A percentile compares a stretch with the other conserved stretches of the same genome.
Conservation (phyloP, 202 grass and related monocot species). For the Musa balbisiana region DNA sequence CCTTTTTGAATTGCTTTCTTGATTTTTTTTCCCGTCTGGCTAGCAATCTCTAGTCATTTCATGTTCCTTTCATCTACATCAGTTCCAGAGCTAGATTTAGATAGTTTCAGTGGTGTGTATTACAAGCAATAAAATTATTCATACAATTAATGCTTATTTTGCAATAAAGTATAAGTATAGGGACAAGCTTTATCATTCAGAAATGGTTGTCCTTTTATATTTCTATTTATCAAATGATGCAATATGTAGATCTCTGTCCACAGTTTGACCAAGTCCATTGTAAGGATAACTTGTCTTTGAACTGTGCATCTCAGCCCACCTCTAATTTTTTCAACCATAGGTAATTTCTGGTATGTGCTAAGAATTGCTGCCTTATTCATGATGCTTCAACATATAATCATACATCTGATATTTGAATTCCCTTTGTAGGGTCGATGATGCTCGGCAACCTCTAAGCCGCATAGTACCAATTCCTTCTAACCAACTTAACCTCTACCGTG, state of each 20-base stretch:
- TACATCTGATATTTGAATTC: constrained; percentile 23
- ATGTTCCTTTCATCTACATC: constrained; percentile 8
- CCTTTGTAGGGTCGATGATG: constrained; percentile 77
- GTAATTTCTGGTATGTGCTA: neutral
- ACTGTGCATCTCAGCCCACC: neutral
- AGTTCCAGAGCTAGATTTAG: neutral
- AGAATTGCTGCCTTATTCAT: neutral
- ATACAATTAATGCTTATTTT: too few species aligned
- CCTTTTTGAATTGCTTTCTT: neutral
- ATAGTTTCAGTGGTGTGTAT: neutral
- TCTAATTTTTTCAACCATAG: too few species aligned
- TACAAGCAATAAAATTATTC: too few species aligned
- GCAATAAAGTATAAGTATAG: too few species aligned
- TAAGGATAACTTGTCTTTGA: constrained; percentile 16
- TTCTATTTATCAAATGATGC: neutral
- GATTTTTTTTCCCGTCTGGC: constrained; percentile 1
- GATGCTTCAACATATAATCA: neutral
- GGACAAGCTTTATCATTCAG: too few species aligned
- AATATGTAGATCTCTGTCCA: neutral
- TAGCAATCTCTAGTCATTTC: neutral
- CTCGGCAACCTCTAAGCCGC: constrained; percentile 75
- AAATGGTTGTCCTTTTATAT: neutral
- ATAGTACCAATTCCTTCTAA: constrained; percentile 69
- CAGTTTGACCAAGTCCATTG: constrained; percentile 11
- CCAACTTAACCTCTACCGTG: constrained; percentile 86